Evolutionary conservation across 1,139 yeast genomes (phyloP), one percentile per base, ranked within the genome.

Genomic region (Saccharomyces hybrid): DNA sequence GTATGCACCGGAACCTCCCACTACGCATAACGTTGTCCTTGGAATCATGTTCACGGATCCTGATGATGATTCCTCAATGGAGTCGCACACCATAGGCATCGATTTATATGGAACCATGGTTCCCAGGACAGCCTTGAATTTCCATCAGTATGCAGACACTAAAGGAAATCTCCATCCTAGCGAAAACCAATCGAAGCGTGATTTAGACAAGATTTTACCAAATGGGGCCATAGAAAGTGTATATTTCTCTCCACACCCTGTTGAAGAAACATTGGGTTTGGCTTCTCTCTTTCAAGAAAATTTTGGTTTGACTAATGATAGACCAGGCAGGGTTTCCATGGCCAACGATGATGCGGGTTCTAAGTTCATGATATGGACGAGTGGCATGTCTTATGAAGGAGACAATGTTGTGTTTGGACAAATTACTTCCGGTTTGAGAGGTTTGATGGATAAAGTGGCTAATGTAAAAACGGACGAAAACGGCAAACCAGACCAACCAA

Each of bases 321-420:
- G 76, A 71, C 79, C 82, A 48, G 93, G 93, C 59, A 79, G 88
- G 71, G 71, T 85, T 59, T 79, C 88, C 53, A 84, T 85, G 88
- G 91, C 90, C 58, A 85, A 85, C 65, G 78, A 83, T 51, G 62
- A 59, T 23, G 90, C 89, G 55, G 90, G 89, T 46, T 82, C 88
- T 23, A 90, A 85, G 71, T 86, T 85, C 69, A 82, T 82, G 71
- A 80, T 83, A 65, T 11, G 25, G 13, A 38, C 44, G 7, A 38
- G 44, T 16, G 25, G 6, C 8, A 20, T 13, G 44, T 1, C 44
- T 8, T 11, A 8, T 16, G 81, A 85, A 69, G 83, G 82, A 28
- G 71, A 72, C 9, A 85, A 85, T 69, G 91, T 85, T 62, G 90
- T 84, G 4, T 85, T 85, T 65, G 95, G 93, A 52, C 88, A 85